Base-by-base conservation (phyloP, 176 grass and related monocot species). In the Carex myosuroides region DNA sequence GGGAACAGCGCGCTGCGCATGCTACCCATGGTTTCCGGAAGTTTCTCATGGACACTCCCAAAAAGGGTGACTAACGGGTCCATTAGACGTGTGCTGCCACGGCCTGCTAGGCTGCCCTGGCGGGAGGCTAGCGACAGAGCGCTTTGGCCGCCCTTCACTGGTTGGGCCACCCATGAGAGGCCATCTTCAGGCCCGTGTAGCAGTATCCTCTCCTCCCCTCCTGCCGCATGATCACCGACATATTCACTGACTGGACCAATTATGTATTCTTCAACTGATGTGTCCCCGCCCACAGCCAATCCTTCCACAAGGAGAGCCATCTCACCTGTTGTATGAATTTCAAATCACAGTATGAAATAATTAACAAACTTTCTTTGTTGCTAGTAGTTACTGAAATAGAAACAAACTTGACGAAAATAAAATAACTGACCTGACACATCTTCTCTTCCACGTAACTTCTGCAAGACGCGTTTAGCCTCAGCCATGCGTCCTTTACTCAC, bases 221-320 rank as follows among this genome's bases (percentile, higher is more conserved):
- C 83, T 78, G 85, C 84, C 79, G 54, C 60, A 69, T 94, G 85
- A 16, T 91, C 92, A 89, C 87, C 88, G 14, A 56, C 20, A 42
- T 53, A 81, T 60, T 92, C 85, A 3, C 78, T 88, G 57, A 85
- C 79, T 24, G 88, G 92, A 69, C 92, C 94, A 50, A 97, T 97
- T 73, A 94, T 94, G 85, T 97, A 97, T 82, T 94, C 94, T 81
- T 97, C 94, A 81, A 97, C 89, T 10, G 90, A 87, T 61, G 90
- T 92, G 50, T 97, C 94, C 20, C 42, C 86, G 18, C 94, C 89
- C 70, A 97, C 92, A 30, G 87, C 88, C 90, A 97, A 92, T 29
- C 94, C 94, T 89, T 97, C 94, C 37, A 94, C 92, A 72, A 97
- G 92, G 87, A 97, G 92, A 53, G 94, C 89, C 90, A 97, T 90